phyloP scores from a whole-genome alignment of 805 yeast species.

The Komagataella kurtzmanii region DNA sequence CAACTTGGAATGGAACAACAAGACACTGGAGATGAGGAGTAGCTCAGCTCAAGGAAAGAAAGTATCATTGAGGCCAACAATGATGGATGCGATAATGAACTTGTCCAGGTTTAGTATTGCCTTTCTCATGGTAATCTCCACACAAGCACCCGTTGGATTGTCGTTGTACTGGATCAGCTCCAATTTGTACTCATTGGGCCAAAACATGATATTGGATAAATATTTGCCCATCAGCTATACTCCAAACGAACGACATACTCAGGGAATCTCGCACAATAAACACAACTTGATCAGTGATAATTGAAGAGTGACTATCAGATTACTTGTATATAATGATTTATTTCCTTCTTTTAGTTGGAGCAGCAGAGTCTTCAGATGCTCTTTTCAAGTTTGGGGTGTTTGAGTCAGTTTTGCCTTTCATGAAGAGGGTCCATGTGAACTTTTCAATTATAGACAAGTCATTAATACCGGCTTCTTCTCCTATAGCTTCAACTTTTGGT shows the following conservation, averaged over 20 bases:
- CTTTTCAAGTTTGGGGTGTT: not conserved
- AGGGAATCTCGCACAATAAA: not conserved
- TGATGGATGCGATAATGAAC: slow-evolving; percentile 52
- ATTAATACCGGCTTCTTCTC: not conserved
- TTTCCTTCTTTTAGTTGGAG: not conserved
- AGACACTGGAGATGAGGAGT: slow-evolving; percentile 41
- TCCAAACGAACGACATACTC: slow-evolving; percentile 20
- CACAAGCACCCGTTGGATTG: slow-evolving; percentile 78
- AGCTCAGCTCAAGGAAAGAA: slow-evolving; percentile 24
- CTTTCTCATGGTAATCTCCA: slow-evolving; percentile 69
- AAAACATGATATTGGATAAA: slow-evolving; percentile 59
- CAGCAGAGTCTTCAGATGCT: not conserved
- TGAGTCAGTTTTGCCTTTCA: not conserved
- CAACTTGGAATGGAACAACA: slow-evolving; percentile 74
- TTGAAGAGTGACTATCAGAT: not conserved
- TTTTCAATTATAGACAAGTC: slow-evolving; percentile 4
- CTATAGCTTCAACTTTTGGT: slow-evolving; percentile 4
- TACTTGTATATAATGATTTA: not conserved
- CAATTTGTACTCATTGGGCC: slow-evolving; percentile 60
- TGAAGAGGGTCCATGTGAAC: slow-evolving; percentile 3
- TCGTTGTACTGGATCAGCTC: slow-evolving; percentile 88
- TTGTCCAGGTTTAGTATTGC: slow-evolving; percentile 64
- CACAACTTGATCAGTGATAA: not conserved
- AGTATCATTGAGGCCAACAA: slow-evolving; percentile 35
- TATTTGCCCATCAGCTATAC: slow-evolving; percentile 44